These are phyloP conservation scores for Carex myosuroides DNA, from an alignment of 176 grass and related monocot species.

Conservation along the genomic window DNA sequence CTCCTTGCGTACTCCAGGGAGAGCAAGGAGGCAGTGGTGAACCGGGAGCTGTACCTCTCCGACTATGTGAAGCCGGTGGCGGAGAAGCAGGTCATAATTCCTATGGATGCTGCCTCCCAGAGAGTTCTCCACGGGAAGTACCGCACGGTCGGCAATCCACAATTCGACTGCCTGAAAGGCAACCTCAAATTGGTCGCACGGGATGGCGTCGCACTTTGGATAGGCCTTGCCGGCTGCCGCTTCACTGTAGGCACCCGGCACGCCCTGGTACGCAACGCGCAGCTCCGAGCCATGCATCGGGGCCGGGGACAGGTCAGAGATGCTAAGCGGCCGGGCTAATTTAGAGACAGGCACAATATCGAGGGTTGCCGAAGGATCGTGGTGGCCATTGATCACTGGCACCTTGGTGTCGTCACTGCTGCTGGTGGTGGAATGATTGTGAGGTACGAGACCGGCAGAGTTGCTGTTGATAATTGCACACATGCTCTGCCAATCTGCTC, in stretches of 20 bases:
- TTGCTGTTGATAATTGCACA: slow-evolving; percentile 92
- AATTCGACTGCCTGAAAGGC: slow-evolving; percentile 91
- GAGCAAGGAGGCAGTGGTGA: slow-evolving; percentile 87
- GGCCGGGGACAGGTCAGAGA: slow-evolving; percentile 67
- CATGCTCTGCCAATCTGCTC: slow-evolving; percentile 71
- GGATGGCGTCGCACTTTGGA: slow-evolving; percentile 65
- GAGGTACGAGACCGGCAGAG: not conserved
- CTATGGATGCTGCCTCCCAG: slow-evolving; percentile 96
- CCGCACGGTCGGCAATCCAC: slow-evolving; percentile 89
- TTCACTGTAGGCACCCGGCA: slow-evolving; percentile 89
- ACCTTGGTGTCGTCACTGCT: slow-evolving; percentile 1
- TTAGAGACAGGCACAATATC: slow-evolving; percentile 25
- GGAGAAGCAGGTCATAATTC: slow-evolving; percentile 95
- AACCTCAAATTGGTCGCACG: slow-evolving; percentile 98
- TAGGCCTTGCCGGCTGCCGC: slow-evolving; percentile 91
- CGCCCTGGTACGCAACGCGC: slow-evolving; percentile 91
- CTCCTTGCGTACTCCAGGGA: slow-evolving; percentile 83
- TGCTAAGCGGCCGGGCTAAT: slow-evolving; percentile 51
- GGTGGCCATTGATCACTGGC: slow-evolving; percentile 21
- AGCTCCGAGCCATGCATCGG: slow-evolving; percentile 83
- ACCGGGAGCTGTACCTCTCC: slow-evolving; percentile 94
- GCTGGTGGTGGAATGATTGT: not conserved
- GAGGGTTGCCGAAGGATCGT: slow-evolving; percentile 9
- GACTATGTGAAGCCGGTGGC: slow-evolving; percentile 90
- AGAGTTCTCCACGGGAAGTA: slow-evolving; percentile 89